Evolutionary conservation across 2,329 filamentous ascomycete species (phyloP).

Genomic region (Fusarium sp.): DNA sequence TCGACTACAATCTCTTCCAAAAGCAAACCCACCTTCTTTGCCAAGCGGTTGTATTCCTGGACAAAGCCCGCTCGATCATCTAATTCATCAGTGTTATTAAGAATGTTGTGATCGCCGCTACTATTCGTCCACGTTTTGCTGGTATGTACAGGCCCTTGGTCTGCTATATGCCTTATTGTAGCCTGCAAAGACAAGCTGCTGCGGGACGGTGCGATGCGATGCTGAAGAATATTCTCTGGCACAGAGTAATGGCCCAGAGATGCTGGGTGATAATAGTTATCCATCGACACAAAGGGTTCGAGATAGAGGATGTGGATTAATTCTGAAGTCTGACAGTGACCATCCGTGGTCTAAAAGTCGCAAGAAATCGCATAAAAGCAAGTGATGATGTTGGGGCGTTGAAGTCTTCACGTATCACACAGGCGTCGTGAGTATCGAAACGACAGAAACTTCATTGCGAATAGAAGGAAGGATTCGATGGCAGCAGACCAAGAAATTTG

Average conservation of each 20-base stretch:
- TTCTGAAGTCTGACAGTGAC: slow-evolving; percentile 13
- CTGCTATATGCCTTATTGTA: slow-evolving; percentile 43
- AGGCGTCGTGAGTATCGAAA: slow-evolving; percentile 24
- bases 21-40: slow-evolving; percentile 62
- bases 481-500: slow-evolving; percentile 6
- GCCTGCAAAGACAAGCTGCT: slow-evolving; percentile 49
- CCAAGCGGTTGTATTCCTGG: slow-evolving; percentile 70
- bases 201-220: slow-evolving; percentile 41
- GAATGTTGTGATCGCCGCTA: slow-evolving; percentile 61
- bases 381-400: slow-evolving; percentile 12
- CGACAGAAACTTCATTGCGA: slow-evolving; percentile 42
- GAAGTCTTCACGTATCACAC: slow-evolving; percentile 41
- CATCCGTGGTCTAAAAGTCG: slow-evolving; percentile 26
- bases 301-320: slow-evolving; percentile 21
- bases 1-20: background rate
- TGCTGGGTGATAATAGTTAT: slow-evolving; percentile 23
- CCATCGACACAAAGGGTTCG: slow-evolving; percentile 32
- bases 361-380: slow-evolving; percentile 20
- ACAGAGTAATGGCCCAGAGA: slow-evolving; percentile 33
- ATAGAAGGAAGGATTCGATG: slow-evolving; percentile 12
- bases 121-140: slow-evolving; percentile 71
- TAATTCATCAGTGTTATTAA: slow-evolving; percentile 63
- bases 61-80: slow-evolving; percentile 63
- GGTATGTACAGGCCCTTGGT: slow-evolving; percentile 50
- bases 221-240: slow-evolving; percentile 21